Evolutionary conservation across 805 yeast species (phyloP).

Genomic region (Ogataea polymorpha): DNA sequence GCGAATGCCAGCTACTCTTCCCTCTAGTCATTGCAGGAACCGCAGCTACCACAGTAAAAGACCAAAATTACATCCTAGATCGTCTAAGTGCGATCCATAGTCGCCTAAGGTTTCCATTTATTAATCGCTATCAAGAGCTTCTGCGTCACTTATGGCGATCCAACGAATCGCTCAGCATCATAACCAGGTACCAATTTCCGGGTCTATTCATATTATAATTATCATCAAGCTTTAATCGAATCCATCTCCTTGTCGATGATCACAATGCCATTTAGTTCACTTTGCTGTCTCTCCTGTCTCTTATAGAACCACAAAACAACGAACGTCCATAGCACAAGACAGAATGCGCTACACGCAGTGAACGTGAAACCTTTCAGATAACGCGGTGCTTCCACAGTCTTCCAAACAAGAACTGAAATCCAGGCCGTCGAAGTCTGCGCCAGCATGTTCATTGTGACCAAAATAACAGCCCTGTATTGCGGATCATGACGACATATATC

Average conservation of each 20-base stretch:
- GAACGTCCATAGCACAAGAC: conserved; percentile 13
- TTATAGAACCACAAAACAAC: conserved; percentile 15
- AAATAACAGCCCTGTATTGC: conserved; percentile 37
- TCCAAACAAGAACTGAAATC: conserved; percentile 42
- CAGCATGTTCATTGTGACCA: conserved; percentile 39
- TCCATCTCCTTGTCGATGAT: conserved; percentile 2
- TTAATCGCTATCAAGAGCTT: conserved; percentile 1
- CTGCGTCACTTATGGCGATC: conserved; percentile 1
- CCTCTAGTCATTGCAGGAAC: conserved; percentile 5
- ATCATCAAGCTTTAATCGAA: not conserved
- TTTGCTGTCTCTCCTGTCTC: conserved; percentile 8
- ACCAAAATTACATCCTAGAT: conserved; percentile 1
- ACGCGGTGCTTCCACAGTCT: conserved; percentile 38
- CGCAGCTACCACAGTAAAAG: not conserved
- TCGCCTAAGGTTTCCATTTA: conserved; percentile 2
- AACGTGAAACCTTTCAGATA: conserved; percentile 34
- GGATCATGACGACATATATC: conserved; percentile 39
- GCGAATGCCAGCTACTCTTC: not conserved
- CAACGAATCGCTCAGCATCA: not conserved
- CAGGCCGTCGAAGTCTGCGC: conserved; percentile 42
- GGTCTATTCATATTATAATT: conserved; percentile 3
- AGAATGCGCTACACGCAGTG: conserved; percentile 16
- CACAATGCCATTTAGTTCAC: conserved; percentile 7
- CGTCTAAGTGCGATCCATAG: not conserved
- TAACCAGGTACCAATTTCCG: conserved; percentile 2